These are phyloP conservation scores for Tagetes erecta DNA, from an alignment of 129 eudicot species.

Conservation along the genomic window DNA sequence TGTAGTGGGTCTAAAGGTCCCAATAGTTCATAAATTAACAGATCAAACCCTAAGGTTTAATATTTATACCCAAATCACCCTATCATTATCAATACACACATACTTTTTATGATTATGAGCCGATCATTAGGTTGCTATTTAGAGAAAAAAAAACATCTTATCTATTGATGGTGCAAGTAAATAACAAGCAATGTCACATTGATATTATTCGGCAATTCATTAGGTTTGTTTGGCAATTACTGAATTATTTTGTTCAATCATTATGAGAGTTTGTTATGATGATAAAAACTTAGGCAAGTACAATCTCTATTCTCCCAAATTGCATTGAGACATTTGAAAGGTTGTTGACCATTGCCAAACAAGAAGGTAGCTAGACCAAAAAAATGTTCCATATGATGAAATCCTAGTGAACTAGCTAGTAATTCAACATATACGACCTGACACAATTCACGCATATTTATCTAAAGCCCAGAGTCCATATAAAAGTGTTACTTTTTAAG, in stretches of 20 bases:
- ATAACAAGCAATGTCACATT: slow-evolving; percentile 18
- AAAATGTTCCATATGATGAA: slow-evolving; percentile 12
- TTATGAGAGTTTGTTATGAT: slow-evolving; percentile 41
- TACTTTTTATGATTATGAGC: background rate
- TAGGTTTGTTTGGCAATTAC: slow-evolving; percentile 44
- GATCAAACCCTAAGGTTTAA: slow-evolving; percentile 2
- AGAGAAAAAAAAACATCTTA: background rate
- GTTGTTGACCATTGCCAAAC: slow-evolving; percentile 36
- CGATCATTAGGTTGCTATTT: background rate
- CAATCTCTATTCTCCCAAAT: slow-evolving; percentile 30
- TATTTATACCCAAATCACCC: background rate
- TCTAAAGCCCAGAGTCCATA: too few species aligned
- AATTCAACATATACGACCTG: background rate
- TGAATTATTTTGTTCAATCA: slow-evolving; percentile 38
- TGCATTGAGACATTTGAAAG: slow-evolving; percentile 32
- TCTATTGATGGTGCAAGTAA: background rate
- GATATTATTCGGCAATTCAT: slow-evolving; percentile 34
- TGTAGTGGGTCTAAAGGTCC: slow-evolving; percentile 18
- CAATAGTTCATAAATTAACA: background rate
- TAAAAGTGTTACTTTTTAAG: background rate
- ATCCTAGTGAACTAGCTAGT: slow-evolving; percentile 6
- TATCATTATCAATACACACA: background rate
- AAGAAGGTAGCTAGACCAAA: slow-evolving; percentile 24
- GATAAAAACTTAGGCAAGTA: slow-evolving; percentile 37
- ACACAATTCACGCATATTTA: background rate